Evolutionary conservation across 257 asterid species (phyloP).

Genomic region (Solanum megistacrolobum): DNA sequence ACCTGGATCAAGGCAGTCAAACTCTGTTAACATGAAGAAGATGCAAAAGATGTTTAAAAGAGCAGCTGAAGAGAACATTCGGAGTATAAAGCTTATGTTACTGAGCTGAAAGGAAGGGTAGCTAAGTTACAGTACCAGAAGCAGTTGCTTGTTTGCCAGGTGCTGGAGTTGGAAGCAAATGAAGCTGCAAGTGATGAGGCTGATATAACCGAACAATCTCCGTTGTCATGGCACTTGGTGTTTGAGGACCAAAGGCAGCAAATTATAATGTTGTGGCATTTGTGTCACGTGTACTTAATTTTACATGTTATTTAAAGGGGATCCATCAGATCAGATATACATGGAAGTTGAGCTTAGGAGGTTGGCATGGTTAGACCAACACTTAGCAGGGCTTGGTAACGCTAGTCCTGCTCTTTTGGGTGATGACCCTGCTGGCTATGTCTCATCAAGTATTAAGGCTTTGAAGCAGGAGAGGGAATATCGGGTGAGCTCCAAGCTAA

Average conservation of each 20-base stretch:
- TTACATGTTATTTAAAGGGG: slow-evolving; percentile 72
- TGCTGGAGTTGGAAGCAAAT: slow-evolving; percentile 75
- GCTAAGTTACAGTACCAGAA: slow-evolving; percentile 96
- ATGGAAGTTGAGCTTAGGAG: slow-evolving; percentile 90
- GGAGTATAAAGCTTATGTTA: slow-evolving; percentile 75
- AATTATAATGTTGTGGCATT: slow-evolving; percentile 86
- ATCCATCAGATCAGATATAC: slow-evolving; percentile 74
- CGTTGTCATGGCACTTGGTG: slow-evolving; percentile 50
- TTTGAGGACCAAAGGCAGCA: slow-evolving; percentile 83
- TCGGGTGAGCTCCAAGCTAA: slow-evolving; percentile 65
- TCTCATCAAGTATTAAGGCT: slow-evolving; percentile 78
- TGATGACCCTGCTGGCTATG: slow-evolving; percentile 82
- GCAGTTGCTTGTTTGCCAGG: slow-evolving; percentile 98
- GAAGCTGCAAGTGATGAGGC: slow-evolving; percentile 51
- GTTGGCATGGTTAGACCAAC: slow-evolving; percentile 87
- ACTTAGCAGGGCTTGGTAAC: slow-evolving; percentile 79
- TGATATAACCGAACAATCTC: slow-evolving; percentile 38
- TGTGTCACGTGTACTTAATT: slow-evolving; percentile 94
- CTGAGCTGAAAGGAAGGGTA: slow-evolving; percentile 88
- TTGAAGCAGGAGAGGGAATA: slow-evolving; percentile 89
- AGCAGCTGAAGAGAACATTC: slow-evolving; percentile 87
- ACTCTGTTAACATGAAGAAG: slow-evolving; percentile 71
- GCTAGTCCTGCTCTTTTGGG: slow-evolving; percentile 98
- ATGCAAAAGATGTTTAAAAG: slow-evolving; percentile 85
- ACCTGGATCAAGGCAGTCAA: slow-evolving; percentile 42